Conservation (phyloP, 495 filamentous ascomycete genomes). For the Neurospora discreta region DNA sequence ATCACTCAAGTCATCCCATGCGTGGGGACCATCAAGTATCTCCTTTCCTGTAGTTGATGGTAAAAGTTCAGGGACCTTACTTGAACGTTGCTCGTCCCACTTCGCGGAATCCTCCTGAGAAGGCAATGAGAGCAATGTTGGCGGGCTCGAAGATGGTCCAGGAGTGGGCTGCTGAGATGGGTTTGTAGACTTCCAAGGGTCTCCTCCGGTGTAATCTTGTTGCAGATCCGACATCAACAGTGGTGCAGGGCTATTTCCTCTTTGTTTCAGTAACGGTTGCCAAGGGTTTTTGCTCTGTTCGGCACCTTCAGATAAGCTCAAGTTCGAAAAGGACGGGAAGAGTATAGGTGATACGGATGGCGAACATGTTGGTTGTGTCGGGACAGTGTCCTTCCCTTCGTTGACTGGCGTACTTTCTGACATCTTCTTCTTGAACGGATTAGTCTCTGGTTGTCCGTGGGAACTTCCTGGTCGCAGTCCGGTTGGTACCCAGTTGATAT, state of each 20-base stretch:
- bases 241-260: slow-evolving; percentile 10
- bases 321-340: slow-evolving; percentile 22
- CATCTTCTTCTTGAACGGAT: slow-evolving; percentile 41
- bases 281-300: slow-evolving; percentile 40
- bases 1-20: slow-evolving; percentile 32
- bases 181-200: slow-evolving; percentile 27
- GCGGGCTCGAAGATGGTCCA: slow-evolving; percentile 13
- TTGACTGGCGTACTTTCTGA: slow-evolving; percentile 6
- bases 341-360: slow-evolving; percentile 15
- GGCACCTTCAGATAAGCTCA: slow-evolving; percentile 14
- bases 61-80: background rate
- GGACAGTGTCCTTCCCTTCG: background rate
- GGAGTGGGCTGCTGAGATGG: slow-evolving; percentile 21
- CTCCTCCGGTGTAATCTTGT: slow-evolving; percentile 20
- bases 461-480: slow-evolving; percentile 24
- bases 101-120: slow-evolving; percentile 19
- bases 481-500: slow-evolving; percentile 17
- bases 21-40: slow-evolving; percentile 27
- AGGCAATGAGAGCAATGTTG: slow-evolving; percentile 18
- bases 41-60: slow-evolving; percentile 15
- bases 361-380: slow-evolving; percentile 1
- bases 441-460: slow-evolving; percentile 31
- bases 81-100: slow-evolving; percentile 26
- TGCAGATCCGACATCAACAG: slow-evolving; percentile 12
- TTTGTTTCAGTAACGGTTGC: slow-evolving; percentile 28